Evolutionary conservation across 495 filamentous ascomycete species (phyloP).

Genomic region (Penicillium paradoxum): DNA sequence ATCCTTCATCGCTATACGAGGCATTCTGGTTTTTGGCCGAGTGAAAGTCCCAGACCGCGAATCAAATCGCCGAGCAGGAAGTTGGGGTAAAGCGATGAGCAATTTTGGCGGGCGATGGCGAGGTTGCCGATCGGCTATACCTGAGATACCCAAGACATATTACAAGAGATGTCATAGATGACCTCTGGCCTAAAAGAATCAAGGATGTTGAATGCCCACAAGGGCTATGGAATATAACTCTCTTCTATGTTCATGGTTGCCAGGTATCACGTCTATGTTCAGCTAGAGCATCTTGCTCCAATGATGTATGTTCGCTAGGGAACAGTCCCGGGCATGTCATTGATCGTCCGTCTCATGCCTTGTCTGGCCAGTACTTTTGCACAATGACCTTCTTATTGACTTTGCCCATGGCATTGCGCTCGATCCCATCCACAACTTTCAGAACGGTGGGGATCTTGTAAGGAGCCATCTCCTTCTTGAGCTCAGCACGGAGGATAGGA

Average conservation of each 20-base stretch:
- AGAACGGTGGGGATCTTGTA: conserved; percentile 46
- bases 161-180: too few species aligned
- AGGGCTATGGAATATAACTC: too few species aligned
- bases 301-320: background rate
- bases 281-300: background rate
- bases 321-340: background rate
- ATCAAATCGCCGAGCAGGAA: background rate
- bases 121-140: background rate
- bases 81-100: conserved; percentile 1
- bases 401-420: conserved; percentile 48
- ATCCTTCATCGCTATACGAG: too few species aligned
- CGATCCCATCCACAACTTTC: conserved; percentile 42
- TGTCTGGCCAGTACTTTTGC: conserved; percentile 42
- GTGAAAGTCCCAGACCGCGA: background rate
- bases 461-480: conserved; percentile 42
- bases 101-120: conserved; percentile 9
- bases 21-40: background rate
- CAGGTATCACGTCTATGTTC: background rate
- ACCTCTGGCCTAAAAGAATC: too few species aligned
- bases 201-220: too few species aligned
- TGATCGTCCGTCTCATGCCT: background rate
- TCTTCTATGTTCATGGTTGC: too few species aligned
- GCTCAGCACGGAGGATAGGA: conserved; percentile 26
- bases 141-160: too few species aligned
- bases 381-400: conserved; percentile 44